A percentile compares a stretch with the other conserved stretches of the same genome.
These are phyloP conservation scores for Buxus sempervirens DNA, from an alignment of 164 flowering plant genomes.

Conservation along the genomic window DNA sequence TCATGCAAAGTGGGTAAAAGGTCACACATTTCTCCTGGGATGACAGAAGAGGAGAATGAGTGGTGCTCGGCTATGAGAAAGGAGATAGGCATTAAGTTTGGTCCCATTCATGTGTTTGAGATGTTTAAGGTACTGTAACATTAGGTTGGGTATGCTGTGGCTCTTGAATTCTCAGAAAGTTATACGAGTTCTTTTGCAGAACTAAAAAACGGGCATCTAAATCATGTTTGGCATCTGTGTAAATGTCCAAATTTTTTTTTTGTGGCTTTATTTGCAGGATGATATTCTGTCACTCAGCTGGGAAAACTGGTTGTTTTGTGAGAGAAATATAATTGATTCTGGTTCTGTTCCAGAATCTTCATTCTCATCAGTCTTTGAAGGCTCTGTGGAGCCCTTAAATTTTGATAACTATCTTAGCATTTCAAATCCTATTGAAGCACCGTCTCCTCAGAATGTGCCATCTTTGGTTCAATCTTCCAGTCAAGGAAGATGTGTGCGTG, in stretches of 20 bases:
- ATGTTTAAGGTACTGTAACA: slow-evolving; percentile 40
- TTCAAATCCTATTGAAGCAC: slow-evolving; percentile 15
- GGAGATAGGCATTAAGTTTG: slow-evolving; percentile 25
- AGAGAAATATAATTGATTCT: slow-evolving; percentile 18
- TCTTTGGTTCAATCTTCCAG: slow-evolving; percentile 14
- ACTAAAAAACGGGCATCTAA: slow-evolving; percentile 4
- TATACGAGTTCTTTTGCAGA: neutral
- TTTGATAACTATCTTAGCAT: slow-evolving; percentile 32
- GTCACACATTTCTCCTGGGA: slow-evolving; percentile 27
- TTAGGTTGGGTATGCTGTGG: neutral
- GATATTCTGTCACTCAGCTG: slow-evolving; percentile 51
- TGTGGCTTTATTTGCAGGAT: slow-evolving; percentile 39
- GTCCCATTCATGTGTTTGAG: slow-evolving; percentile 81
- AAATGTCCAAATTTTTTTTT: neutral
- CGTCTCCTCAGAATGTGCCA: slow-evolving; percentile 13
- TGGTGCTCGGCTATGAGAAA: slow-evolving; percentile 22
- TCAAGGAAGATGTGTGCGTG: slow-evolving; percentile 10
- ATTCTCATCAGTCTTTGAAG: slow-evolving; percentile 34
- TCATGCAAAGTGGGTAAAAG: slow-evolving; percentile 50
- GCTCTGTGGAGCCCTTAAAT: slow-evolving; percentile 35
- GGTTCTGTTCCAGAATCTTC: slow-evolving; percentile 21
- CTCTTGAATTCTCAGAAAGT: neutral
- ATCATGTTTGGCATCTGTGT: neutral
- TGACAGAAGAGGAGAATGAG: slow-evolving; percentile 28
- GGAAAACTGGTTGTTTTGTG: slow-evolving; percentile 65